A percentile compares a stretch with the other conserved stretches of the same genome.
Evolutionary conservation across 768 basidiomycete species (phyloP).

Genomic region (Pleurotus tuoliensis): DNA sequence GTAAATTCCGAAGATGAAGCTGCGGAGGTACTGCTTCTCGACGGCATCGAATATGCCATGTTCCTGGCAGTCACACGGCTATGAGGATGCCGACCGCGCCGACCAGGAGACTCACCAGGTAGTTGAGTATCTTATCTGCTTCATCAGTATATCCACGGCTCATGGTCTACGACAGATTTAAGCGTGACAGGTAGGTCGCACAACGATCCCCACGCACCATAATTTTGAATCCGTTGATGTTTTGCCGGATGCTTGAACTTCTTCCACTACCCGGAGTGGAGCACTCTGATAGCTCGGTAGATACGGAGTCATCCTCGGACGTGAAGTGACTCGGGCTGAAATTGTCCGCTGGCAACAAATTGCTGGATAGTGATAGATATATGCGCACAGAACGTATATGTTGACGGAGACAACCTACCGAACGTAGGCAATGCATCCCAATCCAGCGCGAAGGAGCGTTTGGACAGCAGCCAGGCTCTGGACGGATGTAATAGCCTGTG

Average conservation of each 20-base stretch:
- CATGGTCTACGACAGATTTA: constrained; percentile 41
- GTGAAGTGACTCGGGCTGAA: constrained; percentile 68
- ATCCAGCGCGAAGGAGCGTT: constrained; percentile 65
- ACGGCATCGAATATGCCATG: constrained; percentile 84
- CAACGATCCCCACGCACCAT: constrained; percentile 36
- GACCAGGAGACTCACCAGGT: constrained; percentile 48
- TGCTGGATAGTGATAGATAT: constrained; percentile 34
- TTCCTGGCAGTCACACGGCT: constrained; percentile 45
- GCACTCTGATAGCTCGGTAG: constrained; percentile 23
- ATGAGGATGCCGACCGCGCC: too few relatives aligned
- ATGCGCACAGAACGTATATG: too few relatives aligned
- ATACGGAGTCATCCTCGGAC: constrained; percentile 35
- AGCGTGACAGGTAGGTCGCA: neutral
- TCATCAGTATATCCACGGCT: constrained; percentile 77
- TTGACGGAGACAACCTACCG: constrained; percentile 35
- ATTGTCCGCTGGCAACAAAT: constrained; percentile 76
- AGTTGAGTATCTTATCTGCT: constrained; percentile 78
- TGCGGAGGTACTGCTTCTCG: constrained; percentile 78
- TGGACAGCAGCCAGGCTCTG: constrained; percentile 72
- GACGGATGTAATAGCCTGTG: constrained; percentile 40
- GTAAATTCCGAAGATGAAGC: constrained; percentile 84
- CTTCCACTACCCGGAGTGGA: constrained; percentile 31
- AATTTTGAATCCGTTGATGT: constrained; percentile 65
- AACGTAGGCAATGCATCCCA: constrained; percentile 76
- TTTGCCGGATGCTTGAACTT: constrained; percentile 25